Conservation (phyloP, 1,284 basidiomycete genomes). For the Volvariella surrecta region DNA sequence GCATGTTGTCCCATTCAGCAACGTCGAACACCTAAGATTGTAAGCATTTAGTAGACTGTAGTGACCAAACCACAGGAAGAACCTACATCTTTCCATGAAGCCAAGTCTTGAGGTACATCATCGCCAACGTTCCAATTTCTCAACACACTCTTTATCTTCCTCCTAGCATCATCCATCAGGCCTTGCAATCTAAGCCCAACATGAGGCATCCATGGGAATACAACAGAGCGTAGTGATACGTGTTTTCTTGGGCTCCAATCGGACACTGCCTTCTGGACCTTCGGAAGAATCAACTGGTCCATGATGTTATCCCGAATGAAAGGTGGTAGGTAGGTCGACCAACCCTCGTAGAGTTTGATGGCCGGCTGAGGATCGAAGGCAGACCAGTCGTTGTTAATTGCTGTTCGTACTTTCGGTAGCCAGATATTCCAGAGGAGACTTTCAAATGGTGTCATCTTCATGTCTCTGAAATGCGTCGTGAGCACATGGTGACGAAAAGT, state of each 20-base stretch:
- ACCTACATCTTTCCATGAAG: conserved; percentile 76
- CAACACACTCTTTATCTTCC: conserved; percentile 76
- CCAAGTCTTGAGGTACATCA: conserved; percentile 66
- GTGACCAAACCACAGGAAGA: conserved; percentile 9
- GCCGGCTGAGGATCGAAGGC: conserved; percentile 67
- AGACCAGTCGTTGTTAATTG: conserved; percentile 91
- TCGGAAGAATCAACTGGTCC: conserved; percentile 92
- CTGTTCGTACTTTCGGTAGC: conserved; percentile 89
- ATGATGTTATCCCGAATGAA: conserved; percentile 95
- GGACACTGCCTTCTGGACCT: conserved; percentile 77
- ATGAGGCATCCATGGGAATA: conserved; percentile 95
- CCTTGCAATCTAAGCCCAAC: conserved; percentile 75
- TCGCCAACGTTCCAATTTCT: conserved; percentile 75
- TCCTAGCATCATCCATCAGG: conserved; percentile 76
- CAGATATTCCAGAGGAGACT: conserved; percentile 90
- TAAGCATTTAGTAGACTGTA: no score
- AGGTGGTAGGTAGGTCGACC: conserved; percentile 79
- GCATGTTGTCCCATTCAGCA: conserved; percentile 84
- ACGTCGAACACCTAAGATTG: conserved; percentile 55
- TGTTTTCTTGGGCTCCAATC: conserved; percentile 68
- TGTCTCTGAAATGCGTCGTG: conserved; percentile 29
- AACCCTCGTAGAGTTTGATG: conserved; percentile 80
- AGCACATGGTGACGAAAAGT: conserved; percentile 5
- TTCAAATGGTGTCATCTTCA: conserved; percentile 91
- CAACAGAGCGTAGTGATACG: conserved; percentile 65